Base-by-base conservation (phyloP, 192 early-diverging fungal genomes). In the Pilaira anomala region DNA sequence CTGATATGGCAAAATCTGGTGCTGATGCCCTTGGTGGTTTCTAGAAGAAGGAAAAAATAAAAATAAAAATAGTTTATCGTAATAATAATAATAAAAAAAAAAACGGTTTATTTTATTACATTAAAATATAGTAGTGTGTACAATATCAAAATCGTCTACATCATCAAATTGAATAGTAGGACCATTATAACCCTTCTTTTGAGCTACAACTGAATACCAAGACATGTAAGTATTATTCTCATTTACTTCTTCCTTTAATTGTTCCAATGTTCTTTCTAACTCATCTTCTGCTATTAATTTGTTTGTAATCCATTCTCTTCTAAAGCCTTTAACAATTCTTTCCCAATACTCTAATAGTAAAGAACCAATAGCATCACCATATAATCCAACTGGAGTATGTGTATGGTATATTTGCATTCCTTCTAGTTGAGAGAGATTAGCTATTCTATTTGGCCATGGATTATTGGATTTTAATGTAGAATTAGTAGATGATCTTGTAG, bases 1-100 rank as follows among this genome's bases (percentile, higher is more conserved):
- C 93, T 46, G 91, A 95, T 66, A 78, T 69, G 72, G 63, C 52
- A 14, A 74, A 68, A 3, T 57, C 66, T 42, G 72, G 72, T 46
- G 62, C 62, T 30, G 26, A 25, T 40, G 67, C 65, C 19, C 41
- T 74, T 51, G 72, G 72, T 28, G 62, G 62, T 4, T 59, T 71
- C 21, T 71, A 36, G 18, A 28, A 18, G 26, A 54, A 16, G 29
- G 29, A 16, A 13, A 52, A 24, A 41, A 41, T 41, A 39, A 56
- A 30, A 40, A 12, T 39, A 40, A 39, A 21, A 7, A 21, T 42
- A 57, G 7, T 46, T 16, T 18, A 57, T 33, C 28, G n/a, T 33
- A 21, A 33, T 42, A 42, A 2, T 14, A 58, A 42, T 22, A 39
- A 28, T 8, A 36, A 56, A 22, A 13, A 14, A 45, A 16, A 45